phyloP scores from a whole-genome alignment of 2,329 filamentous ascomycete genomes.

The Chrysoporthe cubensis region DNA sequence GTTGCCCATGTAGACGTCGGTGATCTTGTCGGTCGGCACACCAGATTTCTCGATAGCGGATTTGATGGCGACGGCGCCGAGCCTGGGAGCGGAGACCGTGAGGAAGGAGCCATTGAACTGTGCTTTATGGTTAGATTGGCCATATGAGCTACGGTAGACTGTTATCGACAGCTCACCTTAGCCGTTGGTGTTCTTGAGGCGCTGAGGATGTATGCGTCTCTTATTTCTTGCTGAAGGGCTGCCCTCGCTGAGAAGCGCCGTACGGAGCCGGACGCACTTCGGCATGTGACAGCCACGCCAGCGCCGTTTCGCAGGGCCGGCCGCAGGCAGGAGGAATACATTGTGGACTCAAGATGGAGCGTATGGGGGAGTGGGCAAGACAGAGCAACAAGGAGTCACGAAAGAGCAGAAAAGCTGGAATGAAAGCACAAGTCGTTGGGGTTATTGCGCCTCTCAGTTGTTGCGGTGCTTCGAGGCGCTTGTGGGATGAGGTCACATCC shows the following conservation, averaged over 20 bases:
- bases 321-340: conserved; percentile 38
- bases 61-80: conserved; percentile 90
- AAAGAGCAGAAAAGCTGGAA: background rate
- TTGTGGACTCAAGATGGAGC: conserved; percentile 21
- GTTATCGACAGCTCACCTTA: conserved; percentile 60
- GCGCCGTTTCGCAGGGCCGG: conserved; percentile 17
- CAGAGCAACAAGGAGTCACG: background rate
- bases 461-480: background rate
- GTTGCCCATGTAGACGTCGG: conserved; percentile 97
- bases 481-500: conserved; percentile 24
- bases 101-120: conserved; percentile 95
- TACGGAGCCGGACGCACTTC: conserved; percentile 29
- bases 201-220: conserved; percentile 92
- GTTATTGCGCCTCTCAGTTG: background rate
- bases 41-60: conserved; percentile 85
- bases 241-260: conserved; percentile 53
- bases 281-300: conserved; percentile 27
- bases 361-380: background rate
- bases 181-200: conserved; percentile 87
- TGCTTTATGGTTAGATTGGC: background rate
- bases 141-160: background rate
- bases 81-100: conserved; percentile 80
- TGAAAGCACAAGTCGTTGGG: background rate
- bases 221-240: conserved; percentile 66
- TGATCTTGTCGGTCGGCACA: conserved; percentile 79